Evolutionary conservation across 495 filamentous ascomycete species (phyloP), one percentile per base, ranked within the genome.

Genomic region (Lasiosphaeria ovina): DNA sequence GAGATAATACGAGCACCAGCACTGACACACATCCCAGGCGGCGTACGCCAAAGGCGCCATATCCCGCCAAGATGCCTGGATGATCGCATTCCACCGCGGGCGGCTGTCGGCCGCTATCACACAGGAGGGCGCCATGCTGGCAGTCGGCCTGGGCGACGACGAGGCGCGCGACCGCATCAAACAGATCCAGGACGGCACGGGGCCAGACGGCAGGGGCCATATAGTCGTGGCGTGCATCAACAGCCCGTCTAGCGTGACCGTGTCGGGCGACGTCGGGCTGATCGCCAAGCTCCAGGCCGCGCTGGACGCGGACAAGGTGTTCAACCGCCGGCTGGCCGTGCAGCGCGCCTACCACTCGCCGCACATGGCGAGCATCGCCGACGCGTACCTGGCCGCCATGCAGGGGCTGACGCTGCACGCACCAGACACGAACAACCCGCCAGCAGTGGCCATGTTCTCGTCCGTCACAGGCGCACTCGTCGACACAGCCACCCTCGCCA

Each of bases 91-190:
- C 24, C 24, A 24, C 24, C 24, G 24, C 24, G 24, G 24, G 24
- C 24, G 24, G 24, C 24, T 24, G 24, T 24, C 75, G 1, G 74
- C 76, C 1, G 56, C 61, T 7, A 42, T 83, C 3, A 57, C 60
- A 1, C 69, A 77, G 0, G 79, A 84, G 2, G 75, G 73, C 0
- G 79, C 76, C 3, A 86, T 87, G 84, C 40, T 85, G 45, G 84
- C 83, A 0, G 78, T 76, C 11, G 82, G 76, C 0, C 66, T 67
- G 0, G 71, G 73, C 0, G 14, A 54, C 6, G 69, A 78, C 4
- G 73, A 0, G 24, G 24, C 24, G 24, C 24, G 24, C 24, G 24
- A 1, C 24, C 24, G 24, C 24, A 24, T 24, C 24, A 24, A 24
- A 24, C 24, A 83, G 17, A 78, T 75, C 2, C 78, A 76, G 0